Conservation (phyloP, 2,329 filamentous ascomycete genomes). For the Aspergillus uvarum region DNA sequence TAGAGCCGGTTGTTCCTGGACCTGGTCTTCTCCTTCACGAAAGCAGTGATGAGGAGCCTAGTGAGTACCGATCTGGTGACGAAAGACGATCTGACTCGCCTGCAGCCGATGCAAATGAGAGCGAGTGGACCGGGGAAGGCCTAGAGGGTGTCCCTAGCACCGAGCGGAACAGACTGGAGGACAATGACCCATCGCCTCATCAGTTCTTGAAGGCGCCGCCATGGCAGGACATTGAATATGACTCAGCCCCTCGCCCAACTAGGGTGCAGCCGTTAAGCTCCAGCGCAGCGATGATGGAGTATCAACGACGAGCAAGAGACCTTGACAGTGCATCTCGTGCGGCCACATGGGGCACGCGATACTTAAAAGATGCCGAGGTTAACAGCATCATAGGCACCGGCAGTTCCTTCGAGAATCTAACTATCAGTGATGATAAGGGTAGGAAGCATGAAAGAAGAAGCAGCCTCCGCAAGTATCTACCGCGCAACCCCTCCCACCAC, state of each 20-base stretch:
- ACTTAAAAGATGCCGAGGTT: constrained; percentile 53
- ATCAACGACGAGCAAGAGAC: constrained; percentile 50
- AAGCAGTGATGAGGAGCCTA: constrained; percentile 38
- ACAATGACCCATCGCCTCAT: constrained; percentile 34
- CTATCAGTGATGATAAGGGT: constrained; percentile 34
- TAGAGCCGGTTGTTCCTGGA: constrained; percentile 49
- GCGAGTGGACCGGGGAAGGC: constrained; percentile 22
- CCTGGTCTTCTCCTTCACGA: constrained; percentile 52
- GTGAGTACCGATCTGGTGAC: constrained; percentile 26
- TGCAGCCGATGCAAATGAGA: constrained; percentile 28
- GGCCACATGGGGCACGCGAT: constrained; percentile 55
- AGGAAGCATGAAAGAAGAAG: constrained; percentile 46
- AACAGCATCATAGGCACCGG: constrained; percentile 47
- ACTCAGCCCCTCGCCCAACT: constrained; percentile 29
- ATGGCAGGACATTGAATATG: constrained; percentile 50
- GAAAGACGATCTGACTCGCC: constrained; percentile 29
- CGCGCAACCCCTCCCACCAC: constrained; percentile 43
- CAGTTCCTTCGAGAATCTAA: constrained; percentile 46
- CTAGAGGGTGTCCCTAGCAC: constrained; percentile 23
- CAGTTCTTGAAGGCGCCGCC: constrained; percentile 45
- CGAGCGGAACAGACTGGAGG: constrained; percentile 26
- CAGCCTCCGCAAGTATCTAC: constrained; percentile 48
- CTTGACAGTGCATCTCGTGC: constrained; percentile 55
- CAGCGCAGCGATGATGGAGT: constrained; percentile 56
- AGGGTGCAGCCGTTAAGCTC: constrained; percentile 52